A percentile compares a stretch with the other conserved stretches of the same genome.
Evolutionary conservation across 139 green algal genomes (phyloP).

Genomic region (Eudorina sp.): DNA sequence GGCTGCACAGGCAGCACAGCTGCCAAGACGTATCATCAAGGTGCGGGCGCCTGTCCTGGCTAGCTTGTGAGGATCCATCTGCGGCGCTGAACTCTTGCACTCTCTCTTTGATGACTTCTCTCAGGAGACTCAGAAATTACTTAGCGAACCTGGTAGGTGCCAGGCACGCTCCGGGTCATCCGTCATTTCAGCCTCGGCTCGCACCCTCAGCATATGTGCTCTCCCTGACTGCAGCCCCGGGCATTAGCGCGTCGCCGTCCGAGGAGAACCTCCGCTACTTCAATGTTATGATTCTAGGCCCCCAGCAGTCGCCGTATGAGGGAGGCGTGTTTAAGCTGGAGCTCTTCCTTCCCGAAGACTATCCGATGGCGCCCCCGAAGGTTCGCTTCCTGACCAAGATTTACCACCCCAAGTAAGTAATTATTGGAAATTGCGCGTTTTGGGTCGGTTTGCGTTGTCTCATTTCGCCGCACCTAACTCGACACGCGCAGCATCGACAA

Average conservation of each 20-base stretch:
- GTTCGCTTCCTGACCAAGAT: constrained; percentile 99
- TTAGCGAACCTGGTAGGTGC: constrained; percentile 91
- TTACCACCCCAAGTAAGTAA: constrained; percentile 96
- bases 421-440: not conserved
- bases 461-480: not conserved
- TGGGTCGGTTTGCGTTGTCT: too few species aligned
- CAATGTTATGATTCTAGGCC: constrained; percentile 97
- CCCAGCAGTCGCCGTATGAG: constrained; percentile 94
- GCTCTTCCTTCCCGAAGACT: constrained; percentile 99
- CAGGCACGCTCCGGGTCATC: not conserved
- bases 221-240: constrained; percentile 79
- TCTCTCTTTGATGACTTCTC: too few species aligned
- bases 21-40: constrained; percentile 74
- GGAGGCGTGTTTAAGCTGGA: constrained; percentile 98
- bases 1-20: constrained; percentile 55
- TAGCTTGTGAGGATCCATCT: not conserved
- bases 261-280: constrained; percentile 99
- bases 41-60: constrained; percentile 1
- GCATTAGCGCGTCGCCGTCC: constrained; percentile 94
- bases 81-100: not conserved
- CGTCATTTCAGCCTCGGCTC: not conserved
- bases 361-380: constrained; percentile 99
- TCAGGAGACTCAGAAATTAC: constrained; percentile 96
- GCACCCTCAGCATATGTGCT: not conserved
- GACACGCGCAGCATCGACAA: constrained; percentile 91